Conservation (phyloP, 768 basidiomycete genomes). For the Psilocybe cyanescens region DNA sequence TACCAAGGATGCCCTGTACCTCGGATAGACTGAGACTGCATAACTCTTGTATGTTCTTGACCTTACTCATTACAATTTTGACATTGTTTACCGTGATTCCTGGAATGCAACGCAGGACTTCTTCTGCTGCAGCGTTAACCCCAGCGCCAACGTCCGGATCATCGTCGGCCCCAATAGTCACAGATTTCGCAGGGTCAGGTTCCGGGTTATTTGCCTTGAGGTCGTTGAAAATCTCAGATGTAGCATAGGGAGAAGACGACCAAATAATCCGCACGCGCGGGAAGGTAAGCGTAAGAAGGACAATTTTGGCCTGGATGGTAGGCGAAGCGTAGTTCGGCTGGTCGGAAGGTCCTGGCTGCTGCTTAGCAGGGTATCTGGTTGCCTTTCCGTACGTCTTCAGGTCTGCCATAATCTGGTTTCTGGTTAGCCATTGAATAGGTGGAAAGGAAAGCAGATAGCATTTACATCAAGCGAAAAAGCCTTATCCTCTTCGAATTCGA, state of each 20-base stretch:
- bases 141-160: conserved; percentile 69
- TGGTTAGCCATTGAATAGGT: conserved; percentile 25
- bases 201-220: conserved; percentile 82
- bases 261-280: conserved; percentile 94
- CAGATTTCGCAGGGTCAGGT: conserved; percentile 78
- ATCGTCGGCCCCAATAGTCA: conserved; percentile 81
- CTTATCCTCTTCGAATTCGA: conserved; percentile 98
- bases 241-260: conserved; percentile 95
- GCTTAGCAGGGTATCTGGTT: conserved; percentile 59
- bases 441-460: background rate
- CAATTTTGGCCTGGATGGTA: conserved; percentile 89
- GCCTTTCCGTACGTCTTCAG: conserved; percentile 70
- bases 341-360: conserved; percentile 40
- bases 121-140: conserved; percentile 77
- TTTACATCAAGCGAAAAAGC: conserved; percentile 87
- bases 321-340: conserved; percentile 41
- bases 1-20: conserved; percentile 77
- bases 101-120: conserved; percentile 80
- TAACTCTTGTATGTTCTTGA: conserved; percentile 77
- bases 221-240: conserved; percentile 90
- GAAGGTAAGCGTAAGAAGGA: conserved; percentile 86
- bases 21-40: conserved; percentile 62
- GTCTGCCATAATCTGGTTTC: conserved; percentile 65
- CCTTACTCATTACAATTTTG: conserved; percentile 81
- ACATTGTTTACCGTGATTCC: conserved; percentile 86